phyloP scores from a whole-genome alignment of 441 rosid genomes.

The Pelargonium citronellum region DNA sequence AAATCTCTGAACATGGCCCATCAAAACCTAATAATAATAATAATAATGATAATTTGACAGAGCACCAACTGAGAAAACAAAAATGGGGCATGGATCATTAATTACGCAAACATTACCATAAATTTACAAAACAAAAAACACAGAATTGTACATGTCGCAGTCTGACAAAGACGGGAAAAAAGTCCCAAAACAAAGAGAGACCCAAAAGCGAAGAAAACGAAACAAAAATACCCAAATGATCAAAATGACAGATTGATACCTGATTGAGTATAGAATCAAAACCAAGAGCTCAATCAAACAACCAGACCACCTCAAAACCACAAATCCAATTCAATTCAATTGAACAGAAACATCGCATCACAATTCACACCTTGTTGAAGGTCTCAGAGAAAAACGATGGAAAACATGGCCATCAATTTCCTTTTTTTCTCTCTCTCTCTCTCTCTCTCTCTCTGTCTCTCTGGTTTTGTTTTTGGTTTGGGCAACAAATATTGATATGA shows the following conservation, averaged over 20 bases:
- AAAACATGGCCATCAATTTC: slow-evolving; percentile 5
- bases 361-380: slow-evolving; percentile 15
- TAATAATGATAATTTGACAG: slow-evolving; percentile 2
- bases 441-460: slow-evolving; percentile 17
- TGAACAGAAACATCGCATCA: background rate
- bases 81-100: slow-evolving; percentile 18
- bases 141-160: slow-evolving; percentile 16
- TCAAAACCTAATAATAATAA: slow-evolving; percentile 27
- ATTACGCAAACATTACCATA: slow-evolving; percentile 16
- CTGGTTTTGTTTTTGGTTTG: slow-evolving; percentile 19
- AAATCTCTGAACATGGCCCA: slow-evolving; percentile 14
- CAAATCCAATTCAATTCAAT: slow-evolving; percentile 18
- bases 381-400: slow-evolving; percentile 20
- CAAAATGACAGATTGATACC: slow-evolving; percentile 47
- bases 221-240: slow-evolving; percentile 21
- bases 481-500: slow-evolving; percentile 22
- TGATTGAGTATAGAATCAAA: slow-evolving; percentile 57
- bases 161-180: background rate
- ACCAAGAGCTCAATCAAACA: background rate
- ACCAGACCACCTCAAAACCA: slow-evolving; percentile 14
- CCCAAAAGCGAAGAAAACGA: background rate
- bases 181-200: slow-evolving; percentile 15
- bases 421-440: slow-evolving; percentile 8
- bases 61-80: slow-evolving; percentile 13
- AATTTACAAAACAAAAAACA: slow-evolving; percentile 19